These are phyloP conservation scores for Tetragonia tetragonoides DNA, from an alignment of 148 eudicot species.

Conservation along the genomic window DNA sequence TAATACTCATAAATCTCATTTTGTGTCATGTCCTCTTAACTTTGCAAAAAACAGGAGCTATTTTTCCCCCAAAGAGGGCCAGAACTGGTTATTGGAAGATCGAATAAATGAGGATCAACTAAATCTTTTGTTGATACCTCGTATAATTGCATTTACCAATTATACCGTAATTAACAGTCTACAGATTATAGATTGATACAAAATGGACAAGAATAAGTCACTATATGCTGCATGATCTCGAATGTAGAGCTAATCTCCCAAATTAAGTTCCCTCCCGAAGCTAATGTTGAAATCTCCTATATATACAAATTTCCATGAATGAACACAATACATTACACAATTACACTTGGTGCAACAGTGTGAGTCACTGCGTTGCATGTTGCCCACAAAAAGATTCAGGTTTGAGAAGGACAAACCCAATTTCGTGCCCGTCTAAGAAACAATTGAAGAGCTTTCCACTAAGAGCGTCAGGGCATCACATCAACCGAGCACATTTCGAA, in stretches of 20 bases:
- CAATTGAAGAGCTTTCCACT: not conserved
- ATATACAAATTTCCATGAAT: slow-evolving; percentile 9
- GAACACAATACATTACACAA: not conserved
- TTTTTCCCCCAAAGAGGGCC: too few relatives aligned
- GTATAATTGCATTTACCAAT: not conserved
- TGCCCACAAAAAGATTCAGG: not conserved
- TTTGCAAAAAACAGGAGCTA: too few relatives aligned
- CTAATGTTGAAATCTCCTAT: not conserved
- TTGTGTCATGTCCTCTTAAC: too few relatives aligned
- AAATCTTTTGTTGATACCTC: not conserved
- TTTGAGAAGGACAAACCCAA: not conserved
- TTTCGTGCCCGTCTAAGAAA: not conserved
- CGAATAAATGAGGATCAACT: not conserved
- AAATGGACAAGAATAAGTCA: slow-evolving; percentile 11
- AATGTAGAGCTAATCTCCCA: not conserved
- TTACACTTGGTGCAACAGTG: not conserved
- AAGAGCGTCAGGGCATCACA: not conserved
- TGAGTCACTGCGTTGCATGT: not conserved
- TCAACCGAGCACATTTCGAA: slow-evolving; percentile 53
- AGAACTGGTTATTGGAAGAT: too few relatives aligned
- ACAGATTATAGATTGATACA: slow-evolving; percentile 15
- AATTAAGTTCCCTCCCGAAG: not conserved
- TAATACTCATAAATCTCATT: too few relatives aligned
- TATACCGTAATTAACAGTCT: not conserved
- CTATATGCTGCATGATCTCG: not conserved